Percentiles rank a stretch among this genome's conserved stretches.
Conservation (phyloP, 805 yeast genomes). For the Hanseniaspora lindneri region DNA sequence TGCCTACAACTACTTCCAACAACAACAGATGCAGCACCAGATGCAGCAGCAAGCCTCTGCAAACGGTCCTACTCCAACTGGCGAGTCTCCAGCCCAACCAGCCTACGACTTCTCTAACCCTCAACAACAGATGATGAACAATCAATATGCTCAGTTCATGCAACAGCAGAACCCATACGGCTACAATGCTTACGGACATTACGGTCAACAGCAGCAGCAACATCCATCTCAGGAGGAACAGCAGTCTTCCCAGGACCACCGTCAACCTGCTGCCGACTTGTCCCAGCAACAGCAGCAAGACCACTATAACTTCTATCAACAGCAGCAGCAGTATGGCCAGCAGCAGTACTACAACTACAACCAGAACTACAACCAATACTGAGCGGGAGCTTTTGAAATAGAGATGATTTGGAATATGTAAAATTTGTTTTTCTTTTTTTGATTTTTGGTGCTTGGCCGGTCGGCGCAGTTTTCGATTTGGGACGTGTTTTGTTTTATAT, state of each 20-base stretch:
- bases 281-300: constrained; percentile 21
- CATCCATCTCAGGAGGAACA: constrained; percentile 3
- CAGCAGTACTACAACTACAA: constrained; percentile 29
- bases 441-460: not conserved
- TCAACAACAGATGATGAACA: constrained; percentile 25
- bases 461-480: not conserved
- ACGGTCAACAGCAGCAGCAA: constrained; percentile 23
- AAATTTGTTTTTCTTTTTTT: not conserved
- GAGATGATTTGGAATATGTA: not conserved
- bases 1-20: constrained; percentile 20
- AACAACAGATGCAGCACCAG: constrained; percentile 23
- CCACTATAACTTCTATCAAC: constrained; percentile 11
- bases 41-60: constrained; percentile 20
- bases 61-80: constrained; percentile 24
- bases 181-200: too few relatives aligned
- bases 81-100: constrained; percentile 20
- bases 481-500: too few relatives aligned
- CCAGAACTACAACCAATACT: constrained; percentile 20
- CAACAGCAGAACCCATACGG: constrained; percentile 24
- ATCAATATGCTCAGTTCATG: constrained; percentile 6
- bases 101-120: constrained; percentile 19
- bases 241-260: constrained; percentile 20
- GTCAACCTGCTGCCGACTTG: constrained; percentile 21
- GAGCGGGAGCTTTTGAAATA: constrained; percentile 17
- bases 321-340: constrained; percentile 27